Percentiles rank a stretch among this genome's conserved stretches.
Evolutionary conservation across 768 basidiomycete species (phyloP).

Genomic region (Trametopsis cervina): DNA sequence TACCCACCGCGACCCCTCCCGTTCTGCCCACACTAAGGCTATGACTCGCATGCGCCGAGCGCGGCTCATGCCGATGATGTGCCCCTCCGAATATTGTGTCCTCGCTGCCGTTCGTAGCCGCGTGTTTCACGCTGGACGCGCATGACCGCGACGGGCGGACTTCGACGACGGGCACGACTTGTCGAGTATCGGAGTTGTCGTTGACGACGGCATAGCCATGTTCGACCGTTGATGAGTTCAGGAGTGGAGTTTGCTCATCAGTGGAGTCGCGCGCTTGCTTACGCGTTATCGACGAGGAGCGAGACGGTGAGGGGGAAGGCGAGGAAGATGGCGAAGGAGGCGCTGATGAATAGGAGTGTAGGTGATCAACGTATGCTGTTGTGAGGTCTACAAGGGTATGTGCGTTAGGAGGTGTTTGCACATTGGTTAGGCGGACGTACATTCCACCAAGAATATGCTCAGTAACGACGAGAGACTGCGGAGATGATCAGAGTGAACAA

Average conservation of each 20-base stretch:
- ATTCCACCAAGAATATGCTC: slow-evolving; percentile 74
- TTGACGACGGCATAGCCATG: neutral
- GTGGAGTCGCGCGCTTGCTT: neutral
- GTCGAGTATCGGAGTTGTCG: neutral
- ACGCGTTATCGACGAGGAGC: neutral
- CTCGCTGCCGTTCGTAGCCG: neutral
- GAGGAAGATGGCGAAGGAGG: slow-evolving; percentile 22
- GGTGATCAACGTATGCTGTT: slow-evolving; percentile 65
- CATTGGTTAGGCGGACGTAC: slow-evolving; percentile 33
- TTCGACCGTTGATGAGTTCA: neutral
- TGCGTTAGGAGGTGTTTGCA: neutral
- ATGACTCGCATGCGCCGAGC: slow-evolving; percentile 16
- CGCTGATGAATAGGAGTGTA: slow-evolving; percentile 54
- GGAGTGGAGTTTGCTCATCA: neutral
- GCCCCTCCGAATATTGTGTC: slow-evolving; percentile 20
- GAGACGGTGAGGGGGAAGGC: neutral
- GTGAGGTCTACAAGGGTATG: slow-evolving; percentile 47
- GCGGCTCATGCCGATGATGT: slow-evolving; percentile 23
- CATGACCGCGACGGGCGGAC: neutral
- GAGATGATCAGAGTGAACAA: neutral
- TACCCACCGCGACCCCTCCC: neutral
- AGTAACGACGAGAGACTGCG: slow-evolving; percentile 56
- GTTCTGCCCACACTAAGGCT: slow-evolving; percentile 7
- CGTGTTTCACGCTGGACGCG: no score
- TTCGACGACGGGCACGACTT: neutral